Conservation (phyloP, 2,329 filamentous ascomycete species). For the Exophiala dermatitidis region DNA sequence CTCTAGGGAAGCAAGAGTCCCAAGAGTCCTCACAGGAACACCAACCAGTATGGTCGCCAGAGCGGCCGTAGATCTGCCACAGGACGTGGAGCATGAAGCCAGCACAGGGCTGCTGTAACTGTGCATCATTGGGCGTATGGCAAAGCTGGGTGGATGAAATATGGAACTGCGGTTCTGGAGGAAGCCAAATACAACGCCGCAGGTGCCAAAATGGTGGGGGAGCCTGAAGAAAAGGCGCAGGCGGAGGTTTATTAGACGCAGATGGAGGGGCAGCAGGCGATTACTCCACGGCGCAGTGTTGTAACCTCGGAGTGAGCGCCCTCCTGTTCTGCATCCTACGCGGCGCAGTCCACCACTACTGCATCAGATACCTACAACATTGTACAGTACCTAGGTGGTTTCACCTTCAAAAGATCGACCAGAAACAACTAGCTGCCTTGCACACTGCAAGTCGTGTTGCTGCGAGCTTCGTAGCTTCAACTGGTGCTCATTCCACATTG, state of each 20-base stretch:
- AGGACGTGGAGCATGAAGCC: not conserved
- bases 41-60: not conserved
- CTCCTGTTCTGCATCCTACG: not conserved
- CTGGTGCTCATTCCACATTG: too few relatives aligned
- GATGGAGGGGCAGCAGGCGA: not conserved
- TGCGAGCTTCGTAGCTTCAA: too few relatives aligned
- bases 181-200: not conserved
- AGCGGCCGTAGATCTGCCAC: not conserved
- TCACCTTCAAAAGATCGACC: too few relatives aligned
- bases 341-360: not conserved
- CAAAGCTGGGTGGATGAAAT: conserved; percentile 1
- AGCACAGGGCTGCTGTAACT: not conserved
- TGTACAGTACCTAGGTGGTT: too few relatives aligned
- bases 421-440: too few relatives aligned
- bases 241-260: not conserved
- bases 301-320: too few relatives aligned
- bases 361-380: too few relatives aligned
- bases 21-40: not conserved
- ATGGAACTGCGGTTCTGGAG: not conserved
- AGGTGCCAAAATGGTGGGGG: not conserved
- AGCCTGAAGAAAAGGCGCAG: not conserved
- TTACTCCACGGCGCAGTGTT: too few relatives aligned
- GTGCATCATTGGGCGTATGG: not conserved
- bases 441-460: too few relatives aligned
- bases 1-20: not conserved